Base-by-base conservation (phyloP, 73 alveolate species). In the Diophrys sp. region DNA sequence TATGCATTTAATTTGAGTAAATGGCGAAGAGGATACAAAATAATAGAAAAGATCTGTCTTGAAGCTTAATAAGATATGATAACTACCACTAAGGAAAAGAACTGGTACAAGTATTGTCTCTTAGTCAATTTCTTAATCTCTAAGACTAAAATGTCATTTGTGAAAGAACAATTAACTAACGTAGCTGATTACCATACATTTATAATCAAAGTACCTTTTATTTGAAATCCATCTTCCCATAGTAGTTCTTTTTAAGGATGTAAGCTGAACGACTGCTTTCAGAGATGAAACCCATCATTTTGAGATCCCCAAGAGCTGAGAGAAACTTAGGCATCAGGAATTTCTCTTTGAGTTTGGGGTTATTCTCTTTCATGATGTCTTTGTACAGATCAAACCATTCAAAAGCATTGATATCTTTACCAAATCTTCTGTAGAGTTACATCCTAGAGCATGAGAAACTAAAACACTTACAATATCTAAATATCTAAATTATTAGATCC, bases 251-350 rank as follows among this genome's bases (percentile, higher is more conserved):
- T 73, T 73, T 85, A 69, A 85, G 79, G 25, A 79, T 31, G 78
- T 70, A 85, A 14, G 78, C 56, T 23, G 86, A 69, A 31, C 83
- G 57, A 54, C 81, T 76, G 33, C 78, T 79, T 31, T 78, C 82
- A 55, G 86, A 71, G 26, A 85, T 68, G 88, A 75, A 85, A 26
- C 93, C 93, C 93, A 85, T 85, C 62, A 53, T 79, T 56, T 79
- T 85, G 14, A 85, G 68, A 29, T 85, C 80, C 56, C 78, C 73
- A 44, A 85, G 2, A 5, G 89, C 88, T 34, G 44, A 67, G 67
- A 79, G 26, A 68, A 85, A 85, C 77, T 74, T 24, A 14, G 23
- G 14, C 8, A 2, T 26, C 27, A n/a, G 8, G 14, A 62, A 23
- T 23, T 11, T 62, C 14, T n/a, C 33, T 5, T 26, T 62, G 27